A percentile compares a stretch with the other conserved stretches of the same genome.
phyloP scores from a whole-genome alignment of 805 yeast species.

The Saccharomycopsis sp. region DNA sequence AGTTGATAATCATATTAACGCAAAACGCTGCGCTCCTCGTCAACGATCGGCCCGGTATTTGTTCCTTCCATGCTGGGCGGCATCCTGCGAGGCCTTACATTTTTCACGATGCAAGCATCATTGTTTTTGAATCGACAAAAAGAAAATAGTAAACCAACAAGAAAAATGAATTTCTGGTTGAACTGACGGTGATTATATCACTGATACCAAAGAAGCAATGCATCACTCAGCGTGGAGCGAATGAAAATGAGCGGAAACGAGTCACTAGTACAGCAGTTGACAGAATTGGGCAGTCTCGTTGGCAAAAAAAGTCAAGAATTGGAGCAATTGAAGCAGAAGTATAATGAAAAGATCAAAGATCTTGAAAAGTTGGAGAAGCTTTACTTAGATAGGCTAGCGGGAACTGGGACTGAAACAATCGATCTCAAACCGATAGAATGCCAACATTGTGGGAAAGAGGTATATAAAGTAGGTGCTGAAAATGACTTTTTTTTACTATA shows the following conservation, averaged over 20 bases:
- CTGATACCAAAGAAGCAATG: too few species aligned
- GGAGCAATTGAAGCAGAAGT: conserved; percentile 26
- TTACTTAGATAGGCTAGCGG: conserved; percentile 12
- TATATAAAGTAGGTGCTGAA: neutral
- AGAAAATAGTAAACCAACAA: too few species aligned
- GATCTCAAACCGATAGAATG: neutral
- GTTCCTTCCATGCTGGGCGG: too few species aligned
- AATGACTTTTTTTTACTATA: conserved; percentile 6
- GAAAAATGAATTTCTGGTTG: too few species aligned
- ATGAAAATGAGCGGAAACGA: neutral
- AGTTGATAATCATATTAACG: too few species aligned
- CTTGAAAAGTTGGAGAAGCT: conserved; percentile 23
- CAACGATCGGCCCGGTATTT: too few species aligned
- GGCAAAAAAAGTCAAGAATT: conserved; percentile 34
- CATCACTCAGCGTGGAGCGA: neutral
- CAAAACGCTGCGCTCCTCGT: too few species aligned
- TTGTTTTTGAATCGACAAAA: too few species aligned
- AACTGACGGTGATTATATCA: too few species aligned
- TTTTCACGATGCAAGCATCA: too few species aligned
- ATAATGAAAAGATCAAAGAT: conserved; percentile 20
- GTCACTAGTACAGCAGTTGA: conserved; percentile 1
- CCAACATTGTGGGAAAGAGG: neutral
- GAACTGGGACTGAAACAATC: neutral
- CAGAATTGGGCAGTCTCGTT: neutral
- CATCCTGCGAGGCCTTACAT: too few species aligned